Evolutionary conservation across 75 land plant genomes (phyloP), one percentile per base, ranked within the genome.

Genomic region (Cryptomeria japonica): DNA sequence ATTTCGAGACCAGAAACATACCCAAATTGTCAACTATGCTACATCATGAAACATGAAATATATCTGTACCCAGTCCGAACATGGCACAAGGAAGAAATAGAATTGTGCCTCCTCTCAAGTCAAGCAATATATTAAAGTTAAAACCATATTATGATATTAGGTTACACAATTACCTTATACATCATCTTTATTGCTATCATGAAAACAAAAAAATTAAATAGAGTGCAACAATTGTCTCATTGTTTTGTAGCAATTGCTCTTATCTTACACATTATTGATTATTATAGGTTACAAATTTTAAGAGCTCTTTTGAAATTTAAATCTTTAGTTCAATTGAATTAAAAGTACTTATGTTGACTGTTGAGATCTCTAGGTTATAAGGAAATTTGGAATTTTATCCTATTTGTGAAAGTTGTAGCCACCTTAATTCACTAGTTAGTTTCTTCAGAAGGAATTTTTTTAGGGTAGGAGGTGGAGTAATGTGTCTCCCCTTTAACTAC

Each of bases 201-300:
- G 22, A 36, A 38, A 78, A 78, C 38, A 78, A 38, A 78, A 79
- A 10, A 41, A 22, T 25, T 79, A 8, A 39, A 77, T 77, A 38
- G 28, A 41, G 82, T 77, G 80, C 19, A 38, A 19, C 46, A 22
- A 79, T 72, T 41, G 38, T 68, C 61, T 3, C 32, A 38, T 58
- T 87, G 31, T 3, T 61, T n/a, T 41, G 44, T 42, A 55, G 28
- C 42, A 86, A 28, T 87, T 53, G 87, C 41, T 87, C 87, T 86
- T 51, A 41, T 25, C 86, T 87, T 49, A 32, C 86, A 18, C 12
- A 37, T 31, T 86, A 56, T 55, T 41, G 34, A 31, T 86, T 46
- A 42, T 53, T 47, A 58, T 41, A 55, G 38, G 28, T 80, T 58
- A 87, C 39, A 58, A 5, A 14, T 76, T 51, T 39, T 36, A 3